A percentile compares a stretch with the other conserved stretches of the same genome.
Conservation (phyloP, 2,329 filamentous ascomycete genomes). For the Neopestalotiopsis rosae region DNA sequence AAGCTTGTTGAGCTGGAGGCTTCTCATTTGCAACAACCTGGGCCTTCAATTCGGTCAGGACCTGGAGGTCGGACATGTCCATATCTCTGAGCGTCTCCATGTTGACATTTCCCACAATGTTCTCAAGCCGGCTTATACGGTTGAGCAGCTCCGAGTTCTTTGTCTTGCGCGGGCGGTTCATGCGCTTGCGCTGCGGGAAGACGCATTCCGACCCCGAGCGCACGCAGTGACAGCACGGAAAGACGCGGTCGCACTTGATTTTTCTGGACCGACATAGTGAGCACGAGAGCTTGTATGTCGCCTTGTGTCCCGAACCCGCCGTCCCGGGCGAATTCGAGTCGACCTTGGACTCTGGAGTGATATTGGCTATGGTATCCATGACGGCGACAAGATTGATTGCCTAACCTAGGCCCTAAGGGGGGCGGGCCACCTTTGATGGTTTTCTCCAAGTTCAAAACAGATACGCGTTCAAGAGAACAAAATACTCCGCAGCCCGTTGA, state of each 20-base stretch:
- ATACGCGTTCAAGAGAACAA: background rate
- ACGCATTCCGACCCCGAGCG: constrained; percentile 53
- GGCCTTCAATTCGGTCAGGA: background rate
- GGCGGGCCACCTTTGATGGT: background rate
- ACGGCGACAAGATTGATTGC: background rate
- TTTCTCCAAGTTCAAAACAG: background rate
- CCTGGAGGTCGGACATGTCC: constrained; percentile 17
- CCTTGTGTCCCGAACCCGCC: constrained; percentile 6
- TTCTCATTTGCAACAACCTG: constrained; percentile 10
- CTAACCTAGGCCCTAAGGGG: background rate
- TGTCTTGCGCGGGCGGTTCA: constrained; percentile 44
- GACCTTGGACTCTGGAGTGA: constrained; percentile 10
- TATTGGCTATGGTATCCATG: constrained; percentile 9
- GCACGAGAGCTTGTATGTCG: constrained; percentile 49
- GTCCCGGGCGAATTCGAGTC: background rate
- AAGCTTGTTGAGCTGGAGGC: background rate
- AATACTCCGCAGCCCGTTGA: background rate
- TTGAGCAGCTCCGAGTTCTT: constrained; percentile 50
- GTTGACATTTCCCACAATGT: constrained; percentile 50
- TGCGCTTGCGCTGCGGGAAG: constrained; percentile 50
- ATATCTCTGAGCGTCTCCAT: constrained; percentile 29
- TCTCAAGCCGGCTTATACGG: constrained; percentile 49
- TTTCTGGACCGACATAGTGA: constrained; percentile 68
- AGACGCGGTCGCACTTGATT: constrained; percentile 62
- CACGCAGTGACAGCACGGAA: constrained; percentile 61